Base-by-base conservation (phyloP, 805 yeast genomes). In the Myxozyma vanderwaltii region DNA sequence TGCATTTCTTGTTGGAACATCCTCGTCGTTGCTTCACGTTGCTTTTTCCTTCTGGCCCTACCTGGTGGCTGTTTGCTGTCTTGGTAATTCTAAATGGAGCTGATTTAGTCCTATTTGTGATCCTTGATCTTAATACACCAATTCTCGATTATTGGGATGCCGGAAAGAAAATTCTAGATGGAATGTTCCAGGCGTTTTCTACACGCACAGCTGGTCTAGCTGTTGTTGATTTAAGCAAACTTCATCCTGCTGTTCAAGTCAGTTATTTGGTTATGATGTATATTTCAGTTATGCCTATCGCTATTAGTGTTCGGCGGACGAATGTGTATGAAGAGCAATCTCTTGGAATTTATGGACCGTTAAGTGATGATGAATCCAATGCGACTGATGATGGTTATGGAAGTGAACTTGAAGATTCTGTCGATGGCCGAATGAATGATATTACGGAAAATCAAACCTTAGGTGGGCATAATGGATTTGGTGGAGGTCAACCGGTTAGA, bases 281-380 rank as follows among this genome's bases (percentile, higher is more conserved):
- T 75, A 91, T 94, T 27, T 92, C 98, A 15, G 97, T 92, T 45
- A 79, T 91, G 70, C 99, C 99, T 0, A 77, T 94, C 67, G 99
- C 99, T 33, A 94, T 94, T 64, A 89, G 97, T 39, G 91, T 94
- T 63, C 84, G 99, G 76, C 82, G 97, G 72, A 94, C 99, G 19
- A 94, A 94, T 72, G 99, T 94, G 56, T 94, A 94, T 75, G 99
- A 94, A 72, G 99, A 94, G 69, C 98, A 91, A 71, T 88, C 97
- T 0, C 75, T 94, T 57, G 99, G 99, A n/a, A 81, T 91, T n/a
- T 91, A 89, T 70, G 80, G 40, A 17, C 13, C 51, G 15, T 15
- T 27, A 19, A 55, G 55, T 19, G 45, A 68, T 12, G 68, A 67
- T 33, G 71, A 65, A 8, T 68, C 63, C 26, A 59, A 38, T 21